A percentile compares a stretch with the other conserved stretches of the same genome.
phyloP scores from a whole-genome alignment of 2,329 filamentous ascomycete species.

The Phaeosphaeria sp. region DNA sequence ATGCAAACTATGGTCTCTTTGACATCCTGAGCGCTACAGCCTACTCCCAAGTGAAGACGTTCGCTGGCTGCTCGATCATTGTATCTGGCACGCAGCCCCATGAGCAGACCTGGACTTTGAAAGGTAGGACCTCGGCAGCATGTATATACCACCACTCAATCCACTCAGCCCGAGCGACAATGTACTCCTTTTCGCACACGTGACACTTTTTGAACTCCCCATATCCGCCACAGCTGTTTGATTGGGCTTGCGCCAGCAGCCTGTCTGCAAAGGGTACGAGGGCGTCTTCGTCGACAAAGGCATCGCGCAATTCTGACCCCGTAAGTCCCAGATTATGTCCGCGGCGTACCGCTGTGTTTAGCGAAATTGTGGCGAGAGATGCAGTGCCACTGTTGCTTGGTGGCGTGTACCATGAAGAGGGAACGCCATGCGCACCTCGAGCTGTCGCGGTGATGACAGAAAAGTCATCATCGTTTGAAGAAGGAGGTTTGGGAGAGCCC shows the following conservation, averaged over 20 bases:
- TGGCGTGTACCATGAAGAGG: constrained; percentile 24
- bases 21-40: neutral
- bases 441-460: constrained; percentile 25
- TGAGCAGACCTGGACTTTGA: constrained; percentile 38
- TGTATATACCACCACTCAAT: constrained; percentile 36
- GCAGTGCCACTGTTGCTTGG: constrained; percentile 9
- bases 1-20: neutral
- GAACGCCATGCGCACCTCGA: constrained; percentile 22
- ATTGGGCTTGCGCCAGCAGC: constrained; percentile 20
- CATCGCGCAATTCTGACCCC: neutral
- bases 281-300: neutral
- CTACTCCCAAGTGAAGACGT: constrained; percentile 6
- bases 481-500: constrained; percentile 16
- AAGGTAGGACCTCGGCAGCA: constrained; percentile 14
- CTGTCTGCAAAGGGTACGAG: constrained; percentile 14
- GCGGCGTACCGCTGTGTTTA: constrained; percentile 20
- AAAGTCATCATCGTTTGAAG: constrained; percentile 10
- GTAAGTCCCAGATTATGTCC: constrained; percentile 10
- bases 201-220: constrained; percentile 32
- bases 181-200: constrained; percentile 32
- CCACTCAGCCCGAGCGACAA: constrained; percentile 40
- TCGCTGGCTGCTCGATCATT: constrained; percentile 20
- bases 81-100: constrained; percentile 39
- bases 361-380: constrained; percentile 21
- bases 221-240: constrained; percentile 20